Evolutionary conservation across 805 yeast species (phyloP).

Genomic region (Ogataea kodamae): DNA sequence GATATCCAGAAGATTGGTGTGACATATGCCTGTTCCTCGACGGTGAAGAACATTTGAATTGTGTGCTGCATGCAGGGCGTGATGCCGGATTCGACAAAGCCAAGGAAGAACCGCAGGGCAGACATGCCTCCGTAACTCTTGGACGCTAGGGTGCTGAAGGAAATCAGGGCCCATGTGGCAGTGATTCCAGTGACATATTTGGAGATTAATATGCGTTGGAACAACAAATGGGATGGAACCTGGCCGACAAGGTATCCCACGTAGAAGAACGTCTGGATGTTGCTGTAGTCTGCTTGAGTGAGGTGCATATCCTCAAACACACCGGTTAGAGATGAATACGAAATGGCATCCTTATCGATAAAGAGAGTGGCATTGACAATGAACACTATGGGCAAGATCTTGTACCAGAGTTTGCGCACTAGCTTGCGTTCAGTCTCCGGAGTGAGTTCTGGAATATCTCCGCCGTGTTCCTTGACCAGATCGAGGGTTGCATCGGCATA

Average conservation of each 20-base stretch:
- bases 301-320: conserved; percentile 45
- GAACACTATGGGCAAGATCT: conserved; percentile 24
- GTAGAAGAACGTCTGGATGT: conserved; percentile 50
- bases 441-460: conserved; percentile 7
- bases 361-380: conserved; percentile 28
- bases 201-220: conserved; percentile 44
- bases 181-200: conserved; percentile 36
- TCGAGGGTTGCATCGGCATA: conserved; percentile 27
- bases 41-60: conserved; percentile 47
- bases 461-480: conserved; percentile 20
- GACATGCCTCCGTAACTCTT: conserved; percentile 43
- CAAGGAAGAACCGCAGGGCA: conserved; percentile 48
- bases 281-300: conserved; percentile 41
- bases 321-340: conserved; percentile 41
- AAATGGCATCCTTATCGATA: conserved; percentile 42
- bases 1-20: conserved; percentile 53
- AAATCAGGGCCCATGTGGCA: conserved; percentile 43
- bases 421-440: conserved; percentile 11
- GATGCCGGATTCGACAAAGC: conserved; percentile 45
- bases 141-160: conserved; percentile 46
- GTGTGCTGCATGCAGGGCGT: conserved; percentile 45
- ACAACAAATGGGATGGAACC: conserved; percentile 38
- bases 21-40: conserved; percentile 42
- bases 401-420: conserved; percentile 18
- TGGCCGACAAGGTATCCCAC: conserved; percentile 50